Evolutionary conservation across 805 yeast genomes (phyloP).

Genomic region (Monosporozyma yasuniensis): DNA sequence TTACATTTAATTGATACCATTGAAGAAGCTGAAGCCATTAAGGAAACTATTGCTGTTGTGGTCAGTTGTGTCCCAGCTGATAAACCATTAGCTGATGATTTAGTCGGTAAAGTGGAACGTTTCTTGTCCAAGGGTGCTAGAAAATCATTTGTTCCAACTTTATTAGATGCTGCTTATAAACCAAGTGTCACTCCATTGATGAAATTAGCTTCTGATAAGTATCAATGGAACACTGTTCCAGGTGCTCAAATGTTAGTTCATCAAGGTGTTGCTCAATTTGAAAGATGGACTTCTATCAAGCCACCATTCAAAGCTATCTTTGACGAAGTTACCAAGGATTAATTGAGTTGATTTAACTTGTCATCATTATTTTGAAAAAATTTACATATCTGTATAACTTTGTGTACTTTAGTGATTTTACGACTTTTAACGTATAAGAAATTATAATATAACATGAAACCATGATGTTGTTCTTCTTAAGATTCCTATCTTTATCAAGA

Average conservation of each 20-base stretch:
- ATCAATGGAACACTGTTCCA: conserved; percentile 72
- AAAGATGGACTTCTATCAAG: conserved; percentile 57
- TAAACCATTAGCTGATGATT: conserved; percentile 47
- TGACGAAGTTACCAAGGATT: conserved; percentile 43
- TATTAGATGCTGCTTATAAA: conserved; percentile 91
- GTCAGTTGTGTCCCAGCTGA: conserved; percentile 84
- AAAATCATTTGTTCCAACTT: conserved; percentile 40
- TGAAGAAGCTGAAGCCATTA: conserved; percentile 35
- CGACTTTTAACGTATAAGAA: background rate
- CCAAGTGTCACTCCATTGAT: conserved; percentile 82
- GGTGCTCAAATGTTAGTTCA: conserved; percentile 89
- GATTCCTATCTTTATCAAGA: background rate
- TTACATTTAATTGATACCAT: conserved; percentile 47
- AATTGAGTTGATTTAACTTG: background rate
- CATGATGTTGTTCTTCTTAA: no score
- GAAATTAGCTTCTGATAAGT: conserved; percentile 56
- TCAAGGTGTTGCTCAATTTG: conserved; percentile 87
- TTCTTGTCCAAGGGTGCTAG: conserved; percentile 36
- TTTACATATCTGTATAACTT: background rate
- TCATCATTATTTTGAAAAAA: no score
- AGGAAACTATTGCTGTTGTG: conserved; percentile 44
- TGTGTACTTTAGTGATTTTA: background rate
- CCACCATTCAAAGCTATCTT: conserved; percentile 58
- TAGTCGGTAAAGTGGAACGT: conserved; percentile 41
- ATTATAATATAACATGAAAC: background rate